A percentile compares a stretch with the other conserved stretches of the same genome.
These are phyloP conservation scores for Trypanosoma grayi DNA, from an alignment of 208 protist genomes.

Conservation along the genomic window DNA sequence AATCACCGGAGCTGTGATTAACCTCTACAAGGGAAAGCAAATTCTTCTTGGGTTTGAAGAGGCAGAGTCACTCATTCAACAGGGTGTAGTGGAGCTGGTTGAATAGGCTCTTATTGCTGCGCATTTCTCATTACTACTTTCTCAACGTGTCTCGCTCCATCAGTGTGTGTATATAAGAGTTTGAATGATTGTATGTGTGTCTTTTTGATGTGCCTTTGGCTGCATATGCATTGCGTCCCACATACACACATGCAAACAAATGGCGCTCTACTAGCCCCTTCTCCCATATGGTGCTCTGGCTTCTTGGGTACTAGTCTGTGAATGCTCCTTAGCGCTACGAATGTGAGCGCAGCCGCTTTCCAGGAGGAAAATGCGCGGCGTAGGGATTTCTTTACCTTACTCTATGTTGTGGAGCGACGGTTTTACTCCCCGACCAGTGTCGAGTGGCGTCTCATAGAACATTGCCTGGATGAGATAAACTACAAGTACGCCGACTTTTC, in stretches of 20 bases:
- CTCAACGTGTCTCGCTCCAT: no score
- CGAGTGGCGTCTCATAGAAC: constrained; percentile 60
- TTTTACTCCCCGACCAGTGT: constrained; percentile 36
- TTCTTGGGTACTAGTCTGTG: not conserved
- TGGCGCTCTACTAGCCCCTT: no score
- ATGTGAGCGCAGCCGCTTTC: constrained; percentile 36
- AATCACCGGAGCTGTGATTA: constrained; percentile 63
- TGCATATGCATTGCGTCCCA: no score
- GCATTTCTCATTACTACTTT: constrained; percentile 11
- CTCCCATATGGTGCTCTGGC: not conserved
- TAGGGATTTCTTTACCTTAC: constrained; percentile 60
- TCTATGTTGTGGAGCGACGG: constrained; percentile 30
- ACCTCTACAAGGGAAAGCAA: constrained; percentile 75
- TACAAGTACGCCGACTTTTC: constrained; percentile 72
- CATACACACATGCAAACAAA: no score
- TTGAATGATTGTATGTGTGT: no score
- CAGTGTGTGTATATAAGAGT: constrained; percentile 1
- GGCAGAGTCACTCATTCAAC: constrained; percentile 77
- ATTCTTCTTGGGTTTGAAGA: constrained; percentile 78
- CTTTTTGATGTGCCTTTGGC: no score
- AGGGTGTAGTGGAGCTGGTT: constrained; percentile 74
- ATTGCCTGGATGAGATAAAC: constrained; percentile 84
- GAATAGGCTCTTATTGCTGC: constrained; percentile 10
- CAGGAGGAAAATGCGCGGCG: constrained; percentile 44
- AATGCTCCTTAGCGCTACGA: constrained; percentile 34